phyloP scores from a whole-genome alignment of 208 protist species.

The Crithidia thermophila region DNA sequence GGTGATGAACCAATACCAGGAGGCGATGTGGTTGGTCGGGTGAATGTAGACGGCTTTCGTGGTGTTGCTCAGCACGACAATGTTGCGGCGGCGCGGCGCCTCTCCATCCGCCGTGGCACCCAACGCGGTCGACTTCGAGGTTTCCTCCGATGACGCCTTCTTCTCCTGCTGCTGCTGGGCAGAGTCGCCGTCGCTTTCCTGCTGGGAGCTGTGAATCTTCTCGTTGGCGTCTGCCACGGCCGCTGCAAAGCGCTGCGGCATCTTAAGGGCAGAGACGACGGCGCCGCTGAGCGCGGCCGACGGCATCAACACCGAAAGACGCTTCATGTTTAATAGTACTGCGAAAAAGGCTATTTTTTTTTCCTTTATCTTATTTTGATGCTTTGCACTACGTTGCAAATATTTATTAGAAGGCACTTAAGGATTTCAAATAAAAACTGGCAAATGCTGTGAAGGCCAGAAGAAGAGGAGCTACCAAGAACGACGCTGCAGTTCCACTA shows the following conservation, averaged over 20 bases:
- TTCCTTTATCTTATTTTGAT: background rate
- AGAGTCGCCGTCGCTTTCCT: background rate
- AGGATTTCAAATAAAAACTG: no score
- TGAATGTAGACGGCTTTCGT: conserved; percentile 90
- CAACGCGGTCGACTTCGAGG: conserved; percentile 25
- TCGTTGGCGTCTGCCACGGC: conserved; percentile 19
- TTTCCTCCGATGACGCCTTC: background rate
- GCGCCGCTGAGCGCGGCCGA: background rate
- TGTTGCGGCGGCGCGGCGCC: conserved; percentile 66
- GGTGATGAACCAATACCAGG: conserved; percentile 90
- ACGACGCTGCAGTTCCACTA: no score
- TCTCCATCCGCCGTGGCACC: conserved; percentile 40
- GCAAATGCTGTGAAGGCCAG: no score
- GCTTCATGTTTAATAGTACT: conserved; percentile 28
- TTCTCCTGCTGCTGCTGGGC: background rate
- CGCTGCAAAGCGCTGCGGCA: conserved; percentile 14
- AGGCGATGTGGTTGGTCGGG: conserved; percentile 84
- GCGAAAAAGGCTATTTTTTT: background rate
- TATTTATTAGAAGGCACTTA: no score
- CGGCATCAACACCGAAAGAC: conserved; percentile 7
- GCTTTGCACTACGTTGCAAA: no score
- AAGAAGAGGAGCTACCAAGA: no score
- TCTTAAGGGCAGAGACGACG: background rate
- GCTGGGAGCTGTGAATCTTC: background rate
- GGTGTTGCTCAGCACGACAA: conserved; percentile 82